Percentiles rank a stretch among this genome's conserved stretches.
These are phyloP conservation scores for Rhynchospora pubera DNA, from an alignment of 176 grass and related monocot genomes.

Conservation along the genomic window DNA sequence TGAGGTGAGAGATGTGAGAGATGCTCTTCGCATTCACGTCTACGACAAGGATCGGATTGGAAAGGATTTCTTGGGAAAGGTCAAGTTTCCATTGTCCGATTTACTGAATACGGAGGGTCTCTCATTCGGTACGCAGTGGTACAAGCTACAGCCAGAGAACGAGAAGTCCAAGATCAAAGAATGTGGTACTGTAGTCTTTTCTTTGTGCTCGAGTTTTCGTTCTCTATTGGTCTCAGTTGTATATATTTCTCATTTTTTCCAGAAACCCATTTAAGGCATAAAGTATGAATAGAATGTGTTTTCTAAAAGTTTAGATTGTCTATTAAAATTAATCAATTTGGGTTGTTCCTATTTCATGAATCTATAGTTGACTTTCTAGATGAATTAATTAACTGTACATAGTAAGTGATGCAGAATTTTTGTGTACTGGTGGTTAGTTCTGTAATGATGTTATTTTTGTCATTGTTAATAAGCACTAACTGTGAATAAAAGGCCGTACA, in stretches of 20 bases:
- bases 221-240: slow-evolving; percentile 4
- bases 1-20: slow-evolving; percentile 42
- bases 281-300: background rate
- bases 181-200: slow-evolving; percentile 42
- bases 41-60: slow-evolving; percentile 63
- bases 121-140: slow-evolving; percentile 58
- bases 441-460: background rate
- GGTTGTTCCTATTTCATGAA: background rate
- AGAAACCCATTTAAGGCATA: background rate
- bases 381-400: background rate
- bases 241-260: slow-evolving; percentile 17
- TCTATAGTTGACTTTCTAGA: background rate
- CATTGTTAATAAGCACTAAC: background rate
- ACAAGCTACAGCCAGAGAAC: slow-evolving; percentile 61
- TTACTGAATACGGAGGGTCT: slow-evolving; percentile 41
- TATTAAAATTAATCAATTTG: background rate
- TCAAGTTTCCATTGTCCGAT: slow-evolving; percentile 54
- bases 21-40: slow-evolving; percentile 59
- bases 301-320: background rate
- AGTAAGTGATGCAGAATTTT: background rate
- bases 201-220: background rate
- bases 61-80: slow-evolving; percentile 70
- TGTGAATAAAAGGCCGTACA: background rate
- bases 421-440: background rate
- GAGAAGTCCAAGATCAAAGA: slow-evolving; percentile 62